phyloP scores from a whole-genome alignment of 1,139 yeast species.

The Debaryomyces subglobosus region DNA sequence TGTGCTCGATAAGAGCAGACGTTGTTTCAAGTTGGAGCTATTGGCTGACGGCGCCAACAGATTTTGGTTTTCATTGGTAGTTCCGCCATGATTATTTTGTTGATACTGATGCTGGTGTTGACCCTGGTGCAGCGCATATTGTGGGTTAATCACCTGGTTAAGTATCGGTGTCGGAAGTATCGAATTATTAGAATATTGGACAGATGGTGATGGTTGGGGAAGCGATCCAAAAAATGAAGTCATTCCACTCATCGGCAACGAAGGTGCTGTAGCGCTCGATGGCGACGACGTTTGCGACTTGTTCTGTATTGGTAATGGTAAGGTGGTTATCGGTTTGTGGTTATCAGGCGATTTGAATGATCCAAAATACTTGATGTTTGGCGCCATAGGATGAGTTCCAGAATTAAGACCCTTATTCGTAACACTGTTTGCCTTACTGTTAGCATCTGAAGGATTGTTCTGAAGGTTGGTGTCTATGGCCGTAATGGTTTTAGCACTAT shows the following conservation, averaged over 20 bases:
- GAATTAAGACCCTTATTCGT: slow-evolving; percentile 11
- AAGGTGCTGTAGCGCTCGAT: slow-evolving; percentile 45
- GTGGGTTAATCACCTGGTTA: slow-evolving; percentile 35
- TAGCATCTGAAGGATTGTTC: slow-evolving; percentile 6
- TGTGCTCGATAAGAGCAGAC: neutral
- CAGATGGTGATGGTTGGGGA: slow-evolving; percentile 34
- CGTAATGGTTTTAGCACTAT: slow-evolving; percentile 41
- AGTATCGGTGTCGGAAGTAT: slow-evolving; percentile 42
- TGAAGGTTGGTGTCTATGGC: slow-evolving; percentile 34
- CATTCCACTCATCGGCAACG: slow-evolving; percentile 31
- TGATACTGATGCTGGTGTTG: slow-evolving; percentile 15
- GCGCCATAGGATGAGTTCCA: slow-evolving; percentile 10
- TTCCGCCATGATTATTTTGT: slow-evolving; percentile 14
- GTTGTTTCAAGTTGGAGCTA: neutral
- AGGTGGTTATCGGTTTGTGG: slow-evolving; percentile 35
- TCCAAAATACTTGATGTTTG: slow-evolving; percentile 25
- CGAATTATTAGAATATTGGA: slow-evolving; percentile 23
- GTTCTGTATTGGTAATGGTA: slow-evolving; percentile 43
- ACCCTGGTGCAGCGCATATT: slow-evolving; percentile 15
- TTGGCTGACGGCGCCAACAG: neutral
- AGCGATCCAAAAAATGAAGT: slow-evolving; percentile 29
- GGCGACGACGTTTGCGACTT: slow-evolving; percentile 52
- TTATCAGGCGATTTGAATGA: slow-evolving; percentile 44
- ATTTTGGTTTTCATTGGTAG: slow-evolving; percentile 10
- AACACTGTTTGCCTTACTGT: slow-evolving; percentile 10